phyloP scores from a whole-genome alignment of 2,329 filamentous ascomycete species.

The Fusarium mexicanum region DNA sequence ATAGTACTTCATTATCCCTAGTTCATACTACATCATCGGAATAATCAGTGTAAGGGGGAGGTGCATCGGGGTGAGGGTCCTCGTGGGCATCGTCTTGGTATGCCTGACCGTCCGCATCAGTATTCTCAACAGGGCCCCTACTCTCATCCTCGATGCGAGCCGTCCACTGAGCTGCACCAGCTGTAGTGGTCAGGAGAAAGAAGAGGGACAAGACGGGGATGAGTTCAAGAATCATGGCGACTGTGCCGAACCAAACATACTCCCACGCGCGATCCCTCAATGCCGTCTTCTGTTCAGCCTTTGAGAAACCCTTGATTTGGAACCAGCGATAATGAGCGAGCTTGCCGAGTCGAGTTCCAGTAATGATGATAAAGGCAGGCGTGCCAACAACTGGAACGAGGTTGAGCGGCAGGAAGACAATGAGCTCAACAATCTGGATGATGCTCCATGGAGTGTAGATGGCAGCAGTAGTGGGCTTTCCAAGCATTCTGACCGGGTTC shows the following conservation, averaged over 20 bases:
- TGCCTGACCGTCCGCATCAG: constrained; percentile 7
- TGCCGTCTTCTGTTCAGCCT: constrained; percentile 77
- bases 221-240: constrained; percentile 86
- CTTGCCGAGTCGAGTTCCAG: constrained; percentile 86
- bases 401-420: constrained; percentile 83
- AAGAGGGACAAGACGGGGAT: constrained; percentile 92
- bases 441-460: constrained; percentile 90
- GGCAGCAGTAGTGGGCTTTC: constrained; percentile 79
- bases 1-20: background rate
- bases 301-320: constrained; percentile 77
- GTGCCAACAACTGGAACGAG: constrained; percentile 86
- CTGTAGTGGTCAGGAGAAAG: constrained; percentile 87
- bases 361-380: constrained; percentile 86
- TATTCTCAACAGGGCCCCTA: constrained; percentile 33
- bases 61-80: constrained; percentile 33
- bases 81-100: constrained; percentile 16
- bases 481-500: constrained; percentile 80
- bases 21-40: constrained; percentile 42
- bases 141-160: constrained; percentile 75
- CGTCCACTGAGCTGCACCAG: constrained; percentile 87
- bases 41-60: constrained; percentile 47
- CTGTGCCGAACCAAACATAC: constrained; percentile 92
- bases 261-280: constrained; percentile 76
- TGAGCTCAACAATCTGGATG: constrained; percentile 87
- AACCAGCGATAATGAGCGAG: constrained; percentile 94